Conservation (phyloP, 2,329 filamentous ascomycete genomes). For the Epichloe uncinata region DNA sequence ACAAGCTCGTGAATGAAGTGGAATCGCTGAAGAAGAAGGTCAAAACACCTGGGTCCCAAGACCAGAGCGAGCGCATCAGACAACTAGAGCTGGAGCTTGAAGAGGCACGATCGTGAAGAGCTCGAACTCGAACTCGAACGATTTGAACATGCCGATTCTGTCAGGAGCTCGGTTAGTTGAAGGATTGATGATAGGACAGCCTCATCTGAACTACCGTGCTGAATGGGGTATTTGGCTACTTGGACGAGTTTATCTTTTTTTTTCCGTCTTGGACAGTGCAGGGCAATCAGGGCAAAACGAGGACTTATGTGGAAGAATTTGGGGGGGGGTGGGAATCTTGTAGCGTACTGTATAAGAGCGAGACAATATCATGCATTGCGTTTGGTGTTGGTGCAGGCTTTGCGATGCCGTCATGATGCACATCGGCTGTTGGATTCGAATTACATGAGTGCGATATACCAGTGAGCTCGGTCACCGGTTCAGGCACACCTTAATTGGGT, state of each 20-base stretch:
- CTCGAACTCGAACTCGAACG: no score
- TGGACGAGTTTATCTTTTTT: neutral
- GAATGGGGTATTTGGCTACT: neutral
- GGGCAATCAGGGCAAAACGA: neutral
- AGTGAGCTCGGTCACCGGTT: no score
- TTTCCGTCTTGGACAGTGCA: neutral
- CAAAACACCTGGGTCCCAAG: conserved; percentile 33
- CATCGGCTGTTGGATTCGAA: no score
- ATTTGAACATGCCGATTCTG: no score
- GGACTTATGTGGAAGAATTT: no score
- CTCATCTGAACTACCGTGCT: neutral
- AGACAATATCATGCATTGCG: neutral
- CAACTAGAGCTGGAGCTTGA: conserved; percentile 56
- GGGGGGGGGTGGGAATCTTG: neutral
- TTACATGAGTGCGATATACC: no score
- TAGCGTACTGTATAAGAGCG: conserved; percentile 3
- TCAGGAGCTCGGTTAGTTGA: no score
- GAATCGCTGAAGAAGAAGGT: conserved; percentile 71
- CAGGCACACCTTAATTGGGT: no score
- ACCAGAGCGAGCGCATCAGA: conserved; percentile 55
- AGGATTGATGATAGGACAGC: neutral
- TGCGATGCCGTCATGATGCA: no score
- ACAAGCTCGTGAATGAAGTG: conserved; percentile 55
- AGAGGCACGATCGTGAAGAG: conserved; percentile 40
- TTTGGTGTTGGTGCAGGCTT: no score